phyloP scores from a whole-genome alignment of 1,284 basidiomycete species.

The Fomitiporia mediterranea region DNA sequence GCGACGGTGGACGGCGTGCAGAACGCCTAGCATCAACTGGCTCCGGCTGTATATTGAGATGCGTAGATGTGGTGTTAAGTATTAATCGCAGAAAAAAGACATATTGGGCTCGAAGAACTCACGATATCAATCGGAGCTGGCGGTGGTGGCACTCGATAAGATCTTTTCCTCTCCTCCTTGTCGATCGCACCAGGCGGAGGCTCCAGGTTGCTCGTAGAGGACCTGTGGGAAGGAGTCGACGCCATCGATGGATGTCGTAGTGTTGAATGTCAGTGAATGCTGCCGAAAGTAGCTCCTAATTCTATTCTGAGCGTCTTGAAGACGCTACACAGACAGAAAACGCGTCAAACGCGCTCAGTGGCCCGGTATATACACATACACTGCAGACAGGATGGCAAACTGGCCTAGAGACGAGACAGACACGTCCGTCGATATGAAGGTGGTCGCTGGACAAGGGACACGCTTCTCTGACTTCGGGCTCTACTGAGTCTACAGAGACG shows the following conservation, averaged over 20 bases:
- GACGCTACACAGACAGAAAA: not conserved
- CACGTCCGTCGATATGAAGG: not conserved
- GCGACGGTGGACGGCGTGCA: constrained; percentile 20
- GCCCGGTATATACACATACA: not conserved
- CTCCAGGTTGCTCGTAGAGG: constrained; percentile 8
- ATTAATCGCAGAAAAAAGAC: not conserved
- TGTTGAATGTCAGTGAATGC: not conserved
- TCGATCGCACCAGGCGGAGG: constrained; percentile 5
- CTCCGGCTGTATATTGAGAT: constrained; percentile 12
- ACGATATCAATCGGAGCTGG: constrained; percentile 19
- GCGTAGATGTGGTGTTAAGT: not conserved
- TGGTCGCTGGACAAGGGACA: not conserved
- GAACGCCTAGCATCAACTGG: constrained; percentile 12
- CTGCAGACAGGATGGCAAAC: not conserved
- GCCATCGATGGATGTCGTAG: not conserved
- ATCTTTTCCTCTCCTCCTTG: constrained; percentile 13
- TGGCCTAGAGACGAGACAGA: not conserved
- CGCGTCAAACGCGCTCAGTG: constrained; percentile 11
- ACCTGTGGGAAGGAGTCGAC: constrained; percentile 8
- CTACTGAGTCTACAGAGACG: not conserved
- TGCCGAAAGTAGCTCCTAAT: not conserved
- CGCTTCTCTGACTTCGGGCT: not conserved
- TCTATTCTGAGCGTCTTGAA: not conserved
- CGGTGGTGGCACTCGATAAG: constrained; percentile 18
- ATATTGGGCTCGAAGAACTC: not conserved